Percentiles rank a stretch among this genome's conserved stretches.
Conservation (phyloP, 129 eudicot genomes). For the Chrysanthemum seticuspe region DNA sequence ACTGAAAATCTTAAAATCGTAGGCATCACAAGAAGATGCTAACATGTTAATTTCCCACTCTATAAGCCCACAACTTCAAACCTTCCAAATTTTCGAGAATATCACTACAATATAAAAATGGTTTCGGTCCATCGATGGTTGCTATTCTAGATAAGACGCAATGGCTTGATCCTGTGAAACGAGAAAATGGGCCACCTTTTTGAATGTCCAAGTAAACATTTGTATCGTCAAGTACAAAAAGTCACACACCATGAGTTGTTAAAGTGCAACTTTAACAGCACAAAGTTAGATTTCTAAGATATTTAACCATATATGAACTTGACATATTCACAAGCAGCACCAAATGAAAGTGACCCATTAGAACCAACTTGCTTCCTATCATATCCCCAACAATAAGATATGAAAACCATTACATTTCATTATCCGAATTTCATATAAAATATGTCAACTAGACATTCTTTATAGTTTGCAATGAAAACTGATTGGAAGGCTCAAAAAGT, state of each 20-base stretch:
- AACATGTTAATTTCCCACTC: too few relatives aligned
- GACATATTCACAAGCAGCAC: slow-evolving; percentile 26
- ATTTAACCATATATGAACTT: neutral
- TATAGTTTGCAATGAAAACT: neutral
- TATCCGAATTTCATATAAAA: neutral
- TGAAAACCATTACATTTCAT: neutral
- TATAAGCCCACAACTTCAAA: too few relatives aligned
- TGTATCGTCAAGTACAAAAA: slow-evolving; percentile 14
- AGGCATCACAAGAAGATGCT: too few relatives aligned
- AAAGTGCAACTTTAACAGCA: slow-evolving; percentile 31
- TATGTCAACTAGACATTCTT: neutral
- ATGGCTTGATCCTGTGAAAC: neutral
- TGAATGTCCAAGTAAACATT: neutral
- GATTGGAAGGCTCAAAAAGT: neutral
- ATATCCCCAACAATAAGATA: neutral
- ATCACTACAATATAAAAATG: neutral
- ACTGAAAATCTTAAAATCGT: too few relatives aligned
- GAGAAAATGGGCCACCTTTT: neutral
- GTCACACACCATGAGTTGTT: slow-evolving; percentile 18
- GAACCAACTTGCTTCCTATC: slow-evolving; percentile 22
- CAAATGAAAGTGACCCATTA: slow-evolving; percentile 22
- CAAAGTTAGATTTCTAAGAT: slow-evolving; percentile 15
- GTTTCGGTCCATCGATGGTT: neutral
- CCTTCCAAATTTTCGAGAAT: too few relatives aligned
- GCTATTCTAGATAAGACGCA: neutral